Conservation (phyloP, 2,329 filamentous ascomycete species). For the Zelopaecilomyces penicillatus region DNA sequence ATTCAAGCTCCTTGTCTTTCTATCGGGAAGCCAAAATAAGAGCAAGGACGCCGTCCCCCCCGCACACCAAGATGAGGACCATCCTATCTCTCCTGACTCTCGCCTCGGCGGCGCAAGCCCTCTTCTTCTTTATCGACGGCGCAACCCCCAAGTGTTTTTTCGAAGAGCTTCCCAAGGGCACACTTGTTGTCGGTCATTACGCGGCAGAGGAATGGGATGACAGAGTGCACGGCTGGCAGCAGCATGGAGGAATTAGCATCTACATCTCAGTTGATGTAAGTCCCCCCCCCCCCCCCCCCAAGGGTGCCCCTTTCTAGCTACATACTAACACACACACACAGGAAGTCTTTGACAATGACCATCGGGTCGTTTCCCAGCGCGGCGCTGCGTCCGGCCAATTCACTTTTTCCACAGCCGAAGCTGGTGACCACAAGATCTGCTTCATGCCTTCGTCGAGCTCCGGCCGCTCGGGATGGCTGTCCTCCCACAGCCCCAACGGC, state of each 20-base stretch:
- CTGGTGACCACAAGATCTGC: slow-evolving; percentile 94
- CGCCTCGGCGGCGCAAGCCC: slow-evolving; percentile 60
- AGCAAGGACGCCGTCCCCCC: not conserved
- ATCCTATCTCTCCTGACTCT: slow-evolving; percentile 60
- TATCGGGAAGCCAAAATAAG: not conserved
- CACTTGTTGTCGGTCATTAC: slow-evolving; percentile 90
- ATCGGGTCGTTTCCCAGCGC: slow-evolving; percentile 85
- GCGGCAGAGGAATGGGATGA: slow-evolving; percentile 77
- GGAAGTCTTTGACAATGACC: slow-evolving; percentile 96
- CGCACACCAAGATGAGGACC: slow-evolving; percentile 41
- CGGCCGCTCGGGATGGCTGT: slow-evolving; percentile 64
- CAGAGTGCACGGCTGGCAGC: slow-evolving; percentile 55
- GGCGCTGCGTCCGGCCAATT: slow-evolving; percentile 72
- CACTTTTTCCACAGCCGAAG: slow-evolving; percentile 89
- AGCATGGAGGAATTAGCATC: slow-evolving; percentile 70
- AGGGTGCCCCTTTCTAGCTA: not conserved
- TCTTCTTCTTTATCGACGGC: slow-evolving; percentile 95
- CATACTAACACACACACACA: slow-evolving; percentile 22
- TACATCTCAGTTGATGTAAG: slow-evolving; percentile 82
- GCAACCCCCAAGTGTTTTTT: slow-evolving; percentile 88
- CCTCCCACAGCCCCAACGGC: slow-evolving; percentile 54
- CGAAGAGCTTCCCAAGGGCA: slow-evolving; percentile 96
- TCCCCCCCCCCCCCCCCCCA: slow-evolving; percentile 8
- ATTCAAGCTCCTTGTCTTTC: too few species aligned
- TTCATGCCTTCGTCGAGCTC: slow-evolving; percentile 76